These are phyloP conservation scores for Kondoa malvinella DNA, from an alignment of 768 basidiomycete genomes.

Conservation along the genomic window DNA sequence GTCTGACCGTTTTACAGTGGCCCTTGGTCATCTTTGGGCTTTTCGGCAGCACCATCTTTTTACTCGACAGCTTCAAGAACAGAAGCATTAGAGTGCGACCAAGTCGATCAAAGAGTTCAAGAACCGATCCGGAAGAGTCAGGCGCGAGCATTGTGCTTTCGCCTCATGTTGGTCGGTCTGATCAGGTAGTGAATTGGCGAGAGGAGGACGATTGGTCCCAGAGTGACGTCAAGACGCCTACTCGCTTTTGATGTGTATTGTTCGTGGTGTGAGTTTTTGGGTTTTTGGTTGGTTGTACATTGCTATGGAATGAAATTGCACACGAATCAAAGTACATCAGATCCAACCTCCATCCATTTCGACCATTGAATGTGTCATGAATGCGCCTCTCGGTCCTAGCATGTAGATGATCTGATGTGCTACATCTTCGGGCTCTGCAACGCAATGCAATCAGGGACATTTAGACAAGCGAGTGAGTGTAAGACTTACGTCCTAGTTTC, in stretches of 20 bases:
- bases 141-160: background rate
- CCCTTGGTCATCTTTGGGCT: background rate
- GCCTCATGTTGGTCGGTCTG: background rate
- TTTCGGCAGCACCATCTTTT: background rate
- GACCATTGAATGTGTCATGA: slow-evolving; percentile 11
- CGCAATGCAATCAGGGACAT: background rate
- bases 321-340: no score
- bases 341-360: no score
- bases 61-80: background rate
- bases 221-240: background rate
- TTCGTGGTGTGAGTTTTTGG: no score
- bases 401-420: slow-evolving; percentile 13
- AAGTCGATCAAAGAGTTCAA: background rate
- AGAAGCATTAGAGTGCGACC: no score
- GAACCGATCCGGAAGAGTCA: background rate
- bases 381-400: slow-evolving; percentile 10
- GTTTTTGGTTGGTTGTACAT: no score
- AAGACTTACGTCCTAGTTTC: slow-evolving; percentile 10
- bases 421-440: slow-evolving; percentile 14
- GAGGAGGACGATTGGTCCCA: background rate
- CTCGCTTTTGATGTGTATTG: background rate
- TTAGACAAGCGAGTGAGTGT: background rate
- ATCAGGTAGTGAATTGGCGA: background rate
- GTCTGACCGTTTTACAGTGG: background rate
- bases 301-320: no score